Percentiles rank a stretch among this genome's conserved stretches.
phyloP scores from a whole-genome alignment of 371 early-diverging fungal genomes.

The Entomophthora muscae region DNA sequence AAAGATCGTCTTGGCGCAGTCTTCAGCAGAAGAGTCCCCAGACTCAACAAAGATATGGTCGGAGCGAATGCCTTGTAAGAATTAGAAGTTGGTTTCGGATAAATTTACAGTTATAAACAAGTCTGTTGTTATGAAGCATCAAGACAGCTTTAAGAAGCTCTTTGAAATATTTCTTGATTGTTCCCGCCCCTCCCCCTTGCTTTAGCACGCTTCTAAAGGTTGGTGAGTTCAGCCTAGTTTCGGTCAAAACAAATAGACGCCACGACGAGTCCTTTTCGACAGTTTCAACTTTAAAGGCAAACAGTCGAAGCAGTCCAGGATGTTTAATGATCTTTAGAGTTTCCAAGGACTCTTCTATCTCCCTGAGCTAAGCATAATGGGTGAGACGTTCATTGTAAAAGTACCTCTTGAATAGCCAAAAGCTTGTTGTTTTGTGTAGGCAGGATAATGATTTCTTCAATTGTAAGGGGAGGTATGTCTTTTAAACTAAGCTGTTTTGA shows the following conservation, averaged over 20 bases:
- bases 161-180: neutral
- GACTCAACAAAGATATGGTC: slow-evolving; percentile 23
- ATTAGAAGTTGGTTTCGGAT: neutral
- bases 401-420: slow-evolving; percentile 1
- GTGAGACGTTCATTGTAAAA: too few species aligned
- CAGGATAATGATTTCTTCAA: neutral
- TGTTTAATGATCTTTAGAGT: neutral
- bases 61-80: slow-evolving; percentile 17
- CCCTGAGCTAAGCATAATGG: neutral
- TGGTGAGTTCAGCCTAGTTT: neutral
- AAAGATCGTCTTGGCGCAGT: slow-evolving; percentile 12
- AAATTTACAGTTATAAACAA: slow-evolving; percentile 5
- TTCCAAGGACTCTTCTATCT: slow-evolving; percentile 5
- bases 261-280: neutral
- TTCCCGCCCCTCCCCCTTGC: neutral
- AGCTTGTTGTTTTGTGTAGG: neutral
- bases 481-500: neutral
- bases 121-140: neutral
- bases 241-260: neutral
- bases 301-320: neutral
- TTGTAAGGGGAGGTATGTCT: neutral
- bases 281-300: slow-evolving; percentile 3
- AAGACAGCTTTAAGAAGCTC: neutral
- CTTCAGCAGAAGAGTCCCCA: slow-evolving; percentile 18
- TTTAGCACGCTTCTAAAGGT: neutral